These are phyloP conservation scores for Rhizophlyctis rosea DNA, from an alignment of 192 early-diverging fungal genomes.

Conservation along the genomic window DNA sequence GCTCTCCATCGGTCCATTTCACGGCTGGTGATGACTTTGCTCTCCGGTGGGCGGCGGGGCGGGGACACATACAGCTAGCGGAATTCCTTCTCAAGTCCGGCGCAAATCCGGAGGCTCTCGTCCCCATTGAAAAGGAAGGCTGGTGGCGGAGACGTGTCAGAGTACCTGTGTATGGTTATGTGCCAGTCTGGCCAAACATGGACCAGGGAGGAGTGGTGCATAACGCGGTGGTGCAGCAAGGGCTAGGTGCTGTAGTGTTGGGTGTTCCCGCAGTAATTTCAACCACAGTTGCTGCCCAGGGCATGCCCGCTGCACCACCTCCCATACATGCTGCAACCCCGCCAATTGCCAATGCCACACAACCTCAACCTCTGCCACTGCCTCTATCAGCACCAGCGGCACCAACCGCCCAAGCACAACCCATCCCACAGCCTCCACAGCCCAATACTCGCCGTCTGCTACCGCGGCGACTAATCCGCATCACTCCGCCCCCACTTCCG, in stretches of 20 bases:
- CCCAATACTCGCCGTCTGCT: not conserved
- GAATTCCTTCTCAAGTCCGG: constrained; percentile 24
- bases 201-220: constrained; percentile 8
- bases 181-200: not conserved
- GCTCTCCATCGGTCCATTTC: constrained; percentile 9
- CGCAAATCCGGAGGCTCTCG: constrained; percentile 25
- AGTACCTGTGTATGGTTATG: constrained; percentile 5
- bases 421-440: not conserved
- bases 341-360: not conserved
- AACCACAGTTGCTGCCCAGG: not conserved
- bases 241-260: not conserved
- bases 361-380: not conserved
- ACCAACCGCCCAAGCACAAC: not conserved
- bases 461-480: not conserved
- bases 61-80: constrained; percentile 27
- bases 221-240: not conserved
- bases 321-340: not conserved
- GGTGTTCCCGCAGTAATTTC: not conserved
- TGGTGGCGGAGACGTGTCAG: too few relatives aligned
- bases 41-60: constrained; percentile 20
- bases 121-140: constrained; percentile 23
- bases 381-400: constrained; percentile 3
- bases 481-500: not conserved
- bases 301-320: constrained; percentile 8
- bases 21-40: constrained; percentile 29